These are phyloP conservation scores for Eutrema japonicum DNA, from an alignment of 345 rosid genomes.

Conservation along the genomic window DNA sequence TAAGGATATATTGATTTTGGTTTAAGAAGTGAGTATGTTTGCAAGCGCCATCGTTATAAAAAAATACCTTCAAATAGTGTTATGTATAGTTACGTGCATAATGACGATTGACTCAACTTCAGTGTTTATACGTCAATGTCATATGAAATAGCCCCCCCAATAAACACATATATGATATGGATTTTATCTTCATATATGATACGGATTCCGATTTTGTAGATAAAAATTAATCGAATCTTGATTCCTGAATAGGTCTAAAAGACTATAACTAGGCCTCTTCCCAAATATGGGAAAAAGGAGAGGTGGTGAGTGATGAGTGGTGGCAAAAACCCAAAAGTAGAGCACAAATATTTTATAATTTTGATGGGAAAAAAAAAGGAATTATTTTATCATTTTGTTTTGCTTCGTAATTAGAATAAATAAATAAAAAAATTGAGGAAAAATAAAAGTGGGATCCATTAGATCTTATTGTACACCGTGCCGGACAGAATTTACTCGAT, in stretches of 20 bases:
- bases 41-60: neutral
- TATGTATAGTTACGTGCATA: neutral
- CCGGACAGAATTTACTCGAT: slow-evolving; percentile 37
- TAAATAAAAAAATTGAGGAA: neutral
- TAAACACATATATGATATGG: neutral
- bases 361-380: too few relatives aligned
- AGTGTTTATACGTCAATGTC: slow-evolving; percentile 1
- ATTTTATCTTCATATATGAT: neutral
- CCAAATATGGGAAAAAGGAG: slow-evolving; percentile 32
- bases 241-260: slow-evolving; percentile 10
- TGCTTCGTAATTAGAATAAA: too few relatives aligned
- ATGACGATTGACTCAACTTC: neutral
- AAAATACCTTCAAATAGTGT: neutral
- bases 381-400: too few relatives aligned
- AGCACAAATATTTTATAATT: neutral
- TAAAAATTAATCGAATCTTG: neutral
- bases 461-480: slow-evolving; percentile 31
- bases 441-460: slow-evolving; percentile 3
- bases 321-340: slow-evolving; percentile 27
- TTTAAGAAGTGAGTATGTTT: too few relatives aligned
- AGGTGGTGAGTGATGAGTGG: neutral
- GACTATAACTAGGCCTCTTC: slow-evolving; percentile 18
- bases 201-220: neutral
- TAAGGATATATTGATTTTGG: too few relatives aligned
- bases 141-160: neutral